Evolutionary conservation across 2,329 filamentous ascomycete genomes (phyloP).

Genomic region (Myriosclerotinia curreyana): DNA sequence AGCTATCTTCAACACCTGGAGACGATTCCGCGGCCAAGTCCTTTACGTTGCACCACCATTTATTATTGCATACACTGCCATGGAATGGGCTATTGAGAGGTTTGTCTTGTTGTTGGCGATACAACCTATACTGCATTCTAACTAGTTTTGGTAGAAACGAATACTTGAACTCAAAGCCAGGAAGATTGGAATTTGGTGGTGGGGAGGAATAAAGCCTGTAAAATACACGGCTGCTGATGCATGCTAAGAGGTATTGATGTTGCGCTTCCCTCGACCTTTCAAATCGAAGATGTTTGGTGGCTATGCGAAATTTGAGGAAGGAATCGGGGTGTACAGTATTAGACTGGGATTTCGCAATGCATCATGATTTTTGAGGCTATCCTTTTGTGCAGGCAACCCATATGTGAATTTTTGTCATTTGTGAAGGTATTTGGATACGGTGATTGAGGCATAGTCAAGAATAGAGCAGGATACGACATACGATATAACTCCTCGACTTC

Average conservation of each 20-base stretch:
- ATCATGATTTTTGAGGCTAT: conserved; percentile 24
- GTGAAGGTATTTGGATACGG: neutral
- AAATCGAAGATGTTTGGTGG: conserved; percentile 23
- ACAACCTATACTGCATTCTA: neutral
- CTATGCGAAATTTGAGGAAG: conserved; percentile 23
- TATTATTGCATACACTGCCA: conserved; percentile 71
- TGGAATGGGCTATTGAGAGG: conserved; percentile 91
- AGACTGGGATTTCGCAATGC: conserved; percentile 32
- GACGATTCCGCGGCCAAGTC: conserved; percentile 80
- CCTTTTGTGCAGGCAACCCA: neutral
- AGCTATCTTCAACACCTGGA: conserved; percentile 93
- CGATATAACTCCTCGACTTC: no score
- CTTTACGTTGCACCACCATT: conserved; percentile 85
- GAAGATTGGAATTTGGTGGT: conserved; percentile 53
- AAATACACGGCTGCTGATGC: conserved; percentile 22
- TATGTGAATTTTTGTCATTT: neutral
- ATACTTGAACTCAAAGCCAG: conserved; percentile 77
- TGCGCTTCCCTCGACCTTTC: conserved; percentile 31
- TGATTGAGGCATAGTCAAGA: neutral
- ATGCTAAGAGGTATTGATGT: conserved; percentile 33
- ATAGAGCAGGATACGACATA: neutral
- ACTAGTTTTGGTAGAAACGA: conserved; percentile 57
- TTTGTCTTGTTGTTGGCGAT: conserved; percentile 48
- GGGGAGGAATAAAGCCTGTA: conserved; percentile 39
- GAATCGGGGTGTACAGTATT: conserved; percentile 35